Evolutionary conservation across 176 grass and related monocot genomes (phyloP), one percentile per base, ranked within the genome.

Genomic region (Phoenix roebelenii): DNA sequence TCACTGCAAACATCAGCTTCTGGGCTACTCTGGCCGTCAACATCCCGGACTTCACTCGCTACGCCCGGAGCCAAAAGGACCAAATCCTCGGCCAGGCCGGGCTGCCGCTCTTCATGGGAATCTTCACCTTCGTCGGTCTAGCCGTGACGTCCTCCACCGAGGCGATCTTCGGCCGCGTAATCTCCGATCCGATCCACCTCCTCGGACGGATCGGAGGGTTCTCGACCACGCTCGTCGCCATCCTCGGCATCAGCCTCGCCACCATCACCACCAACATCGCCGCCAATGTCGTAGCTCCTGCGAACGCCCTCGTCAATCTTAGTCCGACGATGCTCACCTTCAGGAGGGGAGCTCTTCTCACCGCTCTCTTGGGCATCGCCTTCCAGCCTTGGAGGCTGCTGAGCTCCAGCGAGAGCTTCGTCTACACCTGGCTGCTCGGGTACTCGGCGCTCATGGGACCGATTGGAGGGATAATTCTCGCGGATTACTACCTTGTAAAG

Each of bases 1-100:
- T 97, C 66, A 91, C 87, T 15, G 93, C 93, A 3, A 97, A 91
- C 84, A 83, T 97, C 39, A 88, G 93, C 76, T 97, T 88, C 84
- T 97, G 93, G 93, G 93, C 87, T 15, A 97, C 87, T 3, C 74
- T 97, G 64, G 87, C 87, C 32, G 68, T 91, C 66, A 97, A 97
- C 81, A 91, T 97, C 16, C 93, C 93, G 1, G 93, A 91, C 76
- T 97, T 97, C 72, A 67, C 84, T 18, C 69, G 87, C 67, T 97
- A 85, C 60, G 87, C 81, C n/a, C 78, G 87, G 15, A 88, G 78
- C 66, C 87, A 97, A 24, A 73, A 75, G 29, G 87, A 97, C 67
- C 87, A 97, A 60, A 83, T 91, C 59, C 63, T 91, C 55, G 93
- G 87, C 54, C 92, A 97, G 71, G 67, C 65, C 10, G 92, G 87